Evolutionary conservation across 257 asterid species (phyloP), one percentile per base, ranked within the genome.

Genomic region (Linaria vulgaris): DNA sequence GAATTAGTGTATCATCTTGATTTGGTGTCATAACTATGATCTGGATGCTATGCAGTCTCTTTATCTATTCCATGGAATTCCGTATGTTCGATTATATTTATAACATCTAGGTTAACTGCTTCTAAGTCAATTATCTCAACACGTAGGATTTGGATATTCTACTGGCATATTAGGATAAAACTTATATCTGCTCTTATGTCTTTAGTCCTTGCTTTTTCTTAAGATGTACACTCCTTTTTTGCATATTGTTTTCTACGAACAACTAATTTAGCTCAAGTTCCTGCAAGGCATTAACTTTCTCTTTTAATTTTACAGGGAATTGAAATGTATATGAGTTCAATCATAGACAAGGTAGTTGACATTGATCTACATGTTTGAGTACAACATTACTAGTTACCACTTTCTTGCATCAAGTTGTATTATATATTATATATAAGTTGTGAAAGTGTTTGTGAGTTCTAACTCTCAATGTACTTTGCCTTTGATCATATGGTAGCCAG

Each of bases 281-380:
- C 19, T 72, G 44, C 37, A 57, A 43, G 12, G 41, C 56, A 10
- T 56, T 49, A 43, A 57, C 50, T 63, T 77, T 66, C 61, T 53
- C 58, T 63, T 41, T n/a, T 76, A 37, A 23, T 53, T 68, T 77
- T 59, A 64, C 95, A 91, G 98, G 98, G 96, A 67, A 85, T 83
- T 44, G 99, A 94, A 64, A 80, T 85, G 85, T 74, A 74, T 49
- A 72, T 87, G 81, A 82, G 69, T 77, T 84, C 85, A 50, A 82
- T 79, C 43, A 53, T 56, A 12, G 97, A 86, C 67, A 88, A 86
- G 98, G 98, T 91, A 78, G 48, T 13, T 41, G 14, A 43, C 21
- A 66, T 67, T 47, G 67, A 62, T 67, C 27, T 31, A 50, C 76
- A 57, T 64, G 12, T 67, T 31, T 60, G 49, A 14, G 34, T 48